Percentiles rank a stretch among this genome's conserved stretches.
phyloP scores from a whole-genome alignment of 148 eudicot genomes.

The Gaultheria prostrata region DNA sequence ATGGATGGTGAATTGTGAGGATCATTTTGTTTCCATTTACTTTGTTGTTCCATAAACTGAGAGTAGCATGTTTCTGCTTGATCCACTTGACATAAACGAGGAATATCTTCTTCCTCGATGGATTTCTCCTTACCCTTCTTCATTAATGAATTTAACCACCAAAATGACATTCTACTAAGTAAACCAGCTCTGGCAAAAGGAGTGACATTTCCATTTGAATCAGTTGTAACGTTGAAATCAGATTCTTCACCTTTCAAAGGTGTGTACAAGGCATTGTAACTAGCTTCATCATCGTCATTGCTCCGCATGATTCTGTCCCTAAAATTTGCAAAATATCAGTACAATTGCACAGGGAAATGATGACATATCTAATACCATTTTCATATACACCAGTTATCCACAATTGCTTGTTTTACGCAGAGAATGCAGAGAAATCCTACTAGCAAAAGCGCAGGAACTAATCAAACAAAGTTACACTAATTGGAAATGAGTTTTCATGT shows the following conservation, averaged over 20 bases:
- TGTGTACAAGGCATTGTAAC: constrained; percentile 35
- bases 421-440: constrained; percentile 31
- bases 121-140: constrained; percentile 63
- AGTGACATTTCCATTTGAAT: constrained; percentile 29
- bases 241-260: constrained; percentile 39
- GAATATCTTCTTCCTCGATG: constrained; percentile 68
- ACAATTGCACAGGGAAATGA: constrained; percentile 58
- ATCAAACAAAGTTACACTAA: constrained; percentile 34
- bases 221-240: constrained; percentile 23
- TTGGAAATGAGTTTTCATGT: constrained; percentile 16
- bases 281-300: constrained; percentile 18
- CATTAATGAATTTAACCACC: constrained; percentile 88
- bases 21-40: constrained; percentile 36
- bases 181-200: constrained; percentile 56
- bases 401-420: constrained; percentile 29
- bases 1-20: constrained; percentile 48
- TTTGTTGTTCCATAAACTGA: constrained; percentile 39
- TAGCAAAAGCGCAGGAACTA: constrained; percentile 38
- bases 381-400: constrained; percentile 29
- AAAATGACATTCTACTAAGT: constrained; percentile 59
- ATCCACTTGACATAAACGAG: constrained; percentile 53
- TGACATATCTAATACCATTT: constrained; percentile 43
- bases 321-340: constrained; percentile 51
- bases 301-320: constrained; percentile 37
- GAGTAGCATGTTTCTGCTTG: constrained; percentile 64